A percentile compares a stretch with the other conserved stretches of the same genome.
Evolutionary conservation across 2,329 filamentous ascomycete species (phyloP).

Genomic region (Alternaria sp.): DNA sequence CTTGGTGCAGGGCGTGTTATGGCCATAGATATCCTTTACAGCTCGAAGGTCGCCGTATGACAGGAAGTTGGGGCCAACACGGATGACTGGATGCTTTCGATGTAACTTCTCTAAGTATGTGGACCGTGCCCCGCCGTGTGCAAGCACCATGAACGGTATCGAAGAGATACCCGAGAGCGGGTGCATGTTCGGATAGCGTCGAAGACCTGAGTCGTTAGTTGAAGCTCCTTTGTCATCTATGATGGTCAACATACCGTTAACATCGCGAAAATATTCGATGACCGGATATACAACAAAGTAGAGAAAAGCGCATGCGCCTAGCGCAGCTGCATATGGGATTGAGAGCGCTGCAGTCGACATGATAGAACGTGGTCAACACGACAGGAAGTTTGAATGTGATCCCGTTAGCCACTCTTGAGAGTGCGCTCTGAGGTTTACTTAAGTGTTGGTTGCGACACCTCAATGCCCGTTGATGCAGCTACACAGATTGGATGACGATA

Average conservation of each 20-base stretch:
- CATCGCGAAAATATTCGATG: slow-evolving; percentile 56
- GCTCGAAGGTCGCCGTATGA: slow-evolving; percentile 45
- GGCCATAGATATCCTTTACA: slow-evolving; percentile 63
- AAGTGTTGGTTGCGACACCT: slow-evolving; percentile 14
- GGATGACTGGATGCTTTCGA: slow-evolving; percentile 57
- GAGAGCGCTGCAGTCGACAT: slow-evolving; percentile 28
- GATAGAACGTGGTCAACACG: slow-evolving; percentile 8
- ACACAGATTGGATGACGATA: not conserved
- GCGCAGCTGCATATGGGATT: slow-evolving; percentile 36
- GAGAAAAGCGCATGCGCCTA: slow-evolving; percentile 34
- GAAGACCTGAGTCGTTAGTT: slow-evolving; percentile 44
- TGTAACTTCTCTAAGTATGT: slow-evolving; percentile 56
- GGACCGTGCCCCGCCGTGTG: slow-evolving; percentile 57
- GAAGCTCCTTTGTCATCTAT: not conserved
- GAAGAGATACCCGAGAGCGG: slow-evolving; percentile 58
- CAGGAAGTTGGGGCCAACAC: slow-evolving; percentile 43
- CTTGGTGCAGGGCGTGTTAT: slow-evolving; percentile 62
- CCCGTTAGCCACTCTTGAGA: not conserved
- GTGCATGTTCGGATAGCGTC: slow-evolving; percentile 60
- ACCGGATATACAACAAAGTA: slow-evolving; percentile 56
- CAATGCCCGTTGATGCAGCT: not conserved
- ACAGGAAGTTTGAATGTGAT: not conserved
- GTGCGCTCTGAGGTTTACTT: slow-evolving; percentile 12
- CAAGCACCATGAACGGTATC: slow-evolving; percentile 59
- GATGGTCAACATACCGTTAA: slow-evolving; percentile 45